Evolutionary conservation across 2,329 filamentous ascomycete species (phyloP), one percentile per base, ranked within the genome.

Genomic region (Dichotomopilus funicola): DNA sequence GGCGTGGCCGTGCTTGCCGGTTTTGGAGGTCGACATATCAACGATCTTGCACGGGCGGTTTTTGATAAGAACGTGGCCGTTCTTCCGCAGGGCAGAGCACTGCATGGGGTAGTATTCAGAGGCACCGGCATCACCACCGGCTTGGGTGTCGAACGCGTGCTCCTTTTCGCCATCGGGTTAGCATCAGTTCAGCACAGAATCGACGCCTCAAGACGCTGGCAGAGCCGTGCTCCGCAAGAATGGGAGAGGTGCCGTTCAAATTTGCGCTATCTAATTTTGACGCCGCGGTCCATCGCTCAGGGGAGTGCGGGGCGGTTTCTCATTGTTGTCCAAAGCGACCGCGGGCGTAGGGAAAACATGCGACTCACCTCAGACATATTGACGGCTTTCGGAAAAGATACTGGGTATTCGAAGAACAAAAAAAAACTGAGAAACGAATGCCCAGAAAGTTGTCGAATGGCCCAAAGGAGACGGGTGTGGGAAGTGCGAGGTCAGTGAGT

Each of bases 1-100:
- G 80, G 94, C 94, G 89, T 99, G 95, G 77, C 94, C 94, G 88
- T 99, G 94, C 90, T 99, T 99, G 80, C 94, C 94, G 67, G 94
- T 99, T 91, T 99, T 99, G 77, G 94, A 99, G 81, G 94, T 99
- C 68, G 91, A 96, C 95, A 99, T 99, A 73, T 99, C 94, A 77
- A 97, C 89, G 71, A 99, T 99, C 89, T 97, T 99, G 91, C 94
- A 99, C 70, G 94, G 95, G 70, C 94, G 94, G 78, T 82, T 80
- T 87, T 99, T 99, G 81, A 99, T 97, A 75, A 92, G 87, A 76
- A 99, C 94, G 83, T 88, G 87, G 66, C 94, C 92, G 87, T 95
- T 95, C 91, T 99, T 97, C 75, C 94, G 88, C 83, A 99, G 85
- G 71, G 95, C 92, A 80, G 95, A 99, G 80, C 94, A 99, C 85